These are phyloP conservation scores for Graphilbum sp. DNA, from an alignment of 2,329 filamentous ascomycete species.

Conservation along the genomic window DNA sequence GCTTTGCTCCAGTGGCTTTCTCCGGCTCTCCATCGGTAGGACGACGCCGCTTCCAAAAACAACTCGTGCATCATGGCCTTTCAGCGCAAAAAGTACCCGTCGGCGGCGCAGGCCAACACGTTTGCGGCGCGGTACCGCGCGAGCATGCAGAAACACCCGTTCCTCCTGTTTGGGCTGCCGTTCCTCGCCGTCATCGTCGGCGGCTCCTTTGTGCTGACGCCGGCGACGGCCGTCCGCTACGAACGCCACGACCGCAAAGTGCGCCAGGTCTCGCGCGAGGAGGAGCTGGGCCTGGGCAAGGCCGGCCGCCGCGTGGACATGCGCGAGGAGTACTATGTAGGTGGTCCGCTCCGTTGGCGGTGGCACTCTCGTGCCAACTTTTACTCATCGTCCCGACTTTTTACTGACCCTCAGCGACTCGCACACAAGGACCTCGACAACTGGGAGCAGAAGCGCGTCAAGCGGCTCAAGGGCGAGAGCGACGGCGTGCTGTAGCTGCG, in stretches of 20 bases:
- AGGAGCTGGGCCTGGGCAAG: slow-evolving; percentile 69
- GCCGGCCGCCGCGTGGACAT: slow-evolving; percentile 56
- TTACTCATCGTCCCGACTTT: neutral
- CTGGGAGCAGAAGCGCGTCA: slow-evolving; percentile 93
- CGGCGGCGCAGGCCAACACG: slow-evolving; percentile 46
- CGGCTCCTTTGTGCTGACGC: slow-evolving; percentile 86
- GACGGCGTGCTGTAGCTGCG: slow-evolving; percentile 54
- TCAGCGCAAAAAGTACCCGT: slow-evolving; percentile 53
- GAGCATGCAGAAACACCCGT: slow-evolving; percentile 62
- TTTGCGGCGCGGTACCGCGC: slow-evolving; percentile 65
- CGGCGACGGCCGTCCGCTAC: slow-evolving; percentile 84
- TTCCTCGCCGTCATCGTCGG: slow-evolving; percentile 83
- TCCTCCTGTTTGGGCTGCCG: slow-evolving; percentile 82
- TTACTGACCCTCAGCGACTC: slow-evolving; percentile 37
- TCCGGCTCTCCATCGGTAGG: neutral
- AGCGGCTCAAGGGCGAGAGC: slow-evolving; percentile 75
- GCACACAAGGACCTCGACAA: slow-evolving; percentile 83
- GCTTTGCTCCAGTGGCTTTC: neutral
- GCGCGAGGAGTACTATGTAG: slow-evolving; percentile 74
- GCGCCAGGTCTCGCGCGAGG: slow-evolving; percentile 66
- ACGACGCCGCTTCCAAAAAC: neutral
- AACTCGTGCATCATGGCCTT: slow-evolving; percentile 42
- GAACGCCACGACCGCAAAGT: slow-evolving; percentile 87
- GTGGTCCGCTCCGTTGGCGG: too few relatives aligned
- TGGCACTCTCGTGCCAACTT: neutral